Evolutionary conservation across 371 early-diverging fungal species (phyloP), one percentile per base, ranked within the genome.

Genomic region (Syncephalis plumigaleata): DNA sequence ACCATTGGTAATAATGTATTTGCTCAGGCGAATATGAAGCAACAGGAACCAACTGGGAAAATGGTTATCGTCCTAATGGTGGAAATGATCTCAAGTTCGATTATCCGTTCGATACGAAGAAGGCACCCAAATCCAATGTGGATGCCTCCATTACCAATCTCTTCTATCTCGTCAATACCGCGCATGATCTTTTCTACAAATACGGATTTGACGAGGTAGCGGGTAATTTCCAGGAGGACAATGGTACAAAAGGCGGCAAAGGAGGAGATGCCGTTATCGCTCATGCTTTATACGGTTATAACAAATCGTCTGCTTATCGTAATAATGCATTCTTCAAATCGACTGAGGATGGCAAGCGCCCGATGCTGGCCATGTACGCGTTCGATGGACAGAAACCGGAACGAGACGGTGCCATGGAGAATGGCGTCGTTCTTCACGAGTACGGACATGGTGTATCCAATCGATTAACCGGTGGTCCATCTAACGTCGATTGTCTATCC

Each of bases 311-410:
- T 31, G 31, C 31, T 11, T 31, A 4, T 31, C 31, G 31, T 55
- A 81, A 85, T 58, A 87, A 90, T 65, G 91, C 93, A 49, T 87
- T 91, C 63, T 96, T 96, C 76, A 89, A 91, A 8, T 91, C 94
- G 9, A 93, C 94, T 16, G 92, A 91, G 13, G 94, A 93, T 65
- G 94, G 94, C 48, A 73, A 77, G 39, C 77, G 73, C 46, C 81
- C 82, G 16, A 77, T 81, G 63, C 92, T 92, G 94, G 74, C 90
- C 39, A 86, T 87, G 88, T 91, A 85, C 50, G 72, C 88, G 16
- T 91, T 86, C 85, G 77, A 84, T 53, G 55, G 69, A 26, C 75
- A 77, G 0, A 51, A 60, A 7, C 85, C 91, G 20, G 63, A 71
- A 62, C 76, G 93, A 27, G 96, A 95, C 58, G 92, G 92, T 25